Percentiles rank a stretch among this genome's conserved stretches.
These are phyloP conservation scores for Blastobotrys arbuscula DNA, from an alignment of 1,139 yeast species.

Conservation along the genomic window DNA sequence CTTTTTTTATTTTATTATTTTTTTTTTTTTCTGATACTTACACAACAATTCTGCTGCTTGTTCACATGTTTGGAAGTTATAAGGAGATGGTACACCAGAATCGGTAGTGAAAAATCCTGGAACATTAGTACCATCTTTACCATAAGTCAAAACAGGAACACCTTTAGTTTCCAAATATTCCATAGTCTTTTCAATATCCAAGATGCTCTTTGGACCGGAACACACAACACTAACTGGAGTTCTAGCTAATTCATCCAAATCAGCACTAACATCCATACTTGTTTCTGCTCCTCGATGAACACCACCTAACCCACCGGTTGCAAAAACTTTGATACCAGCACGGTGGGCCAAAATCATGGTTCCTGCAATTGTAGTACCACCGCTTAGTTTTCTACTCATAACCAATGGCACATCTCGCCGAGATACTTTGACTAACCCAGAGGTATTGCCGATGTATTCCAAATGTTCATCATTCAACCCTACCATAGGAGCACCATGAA, in stretches of 20 bases:
- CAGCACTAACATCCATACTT: constrained; percentile 82
- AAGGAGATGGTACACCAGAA: constrained; percentile 70
- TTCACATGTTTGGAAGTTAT: constrained; percentile 45
- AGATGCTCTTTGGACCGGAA: constrained; percentile 83
- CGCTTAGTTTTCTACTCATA: constrained; percentile 56
- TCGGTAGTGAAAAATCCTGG: constrained; percentile 83
- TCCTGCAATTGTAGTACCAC: constrained; percentile 89
- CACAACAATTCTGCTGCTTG: constrained; percentile 62
- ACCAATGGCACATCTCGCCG: constrained; percentile 76
- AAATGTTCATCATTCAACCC: constrained; percentile 53
- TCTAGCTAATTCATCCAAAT: constrained; percentile 73
- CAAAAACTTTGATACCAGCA: constrained; percentile 81
- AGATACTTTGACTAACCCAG: constrained; percentile 55
- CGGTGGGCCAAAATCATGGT: constrained; percentile 75
- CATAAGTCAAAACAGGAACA: constrained; percentile 46
- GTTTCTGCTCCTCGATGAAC: constrained; percentile 75
- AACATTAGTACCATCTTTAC: constrained; percentile 48
- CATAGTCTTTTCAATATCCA: constrained; percentile 75
- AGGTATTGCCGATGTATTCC: constrained; percentile 41
- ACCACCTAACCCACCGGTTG: constrained; percentile 93
- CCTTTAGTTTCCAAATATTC: constrained; percentile 90
- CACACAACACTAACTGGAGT: constrained; percentile 87
- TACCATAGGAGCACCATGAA: constrained; percentile 64
- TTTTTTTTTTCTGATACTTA: constrained; percentile 26
- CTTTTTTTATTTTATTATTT: constrained; percentile 3